Conservation (phyloP, 2,329 filamentous ascomycete species). For the Chaetothyriales sp. region DNA sequence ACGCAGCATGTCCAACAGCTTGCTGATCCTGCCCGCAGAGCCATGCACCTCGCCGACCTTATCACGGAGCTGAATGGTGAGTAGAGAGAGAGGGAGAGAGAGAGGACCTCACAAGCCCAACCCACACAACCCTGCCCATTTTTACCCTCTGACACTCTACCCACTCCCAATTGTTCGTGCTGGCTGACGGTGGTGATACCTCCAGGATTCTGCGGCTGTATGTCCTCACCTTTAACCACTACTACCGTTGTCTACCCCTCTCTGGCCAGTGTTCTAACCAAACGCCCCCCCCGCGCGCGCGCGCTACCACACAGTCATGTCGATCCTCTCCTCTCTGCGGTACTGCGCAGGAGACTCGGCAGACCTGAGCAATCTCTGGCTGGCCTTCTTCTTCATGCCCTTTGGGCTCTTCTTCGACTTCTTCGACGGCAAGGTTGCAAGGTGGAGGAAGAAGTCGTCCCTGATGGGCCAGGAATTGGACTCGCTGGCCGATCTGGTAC, state of each 20-base stretch:
- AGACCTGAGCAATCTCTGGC: constrained; percentile 56
- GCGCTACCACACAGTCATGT: constrained; percentile 49
- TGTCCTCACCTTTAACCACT: constrained; percentile 18
- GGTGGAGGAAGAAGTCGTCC: constrained; percentile 92
- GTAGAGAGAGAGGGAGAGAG: too few relatives aligned
- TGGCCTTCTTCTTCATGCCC: constrained; percentile 73
- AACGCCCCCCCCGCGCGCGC: too few relatives aligned
- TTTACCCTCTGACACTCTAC: not conserved
- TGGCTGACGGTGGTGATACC: constrained; percentile 4
- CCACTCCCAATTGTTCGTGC: not conserved
- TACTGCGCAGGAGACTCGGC: constrained; percentile 66
- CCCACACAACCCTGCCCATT: not conserved
- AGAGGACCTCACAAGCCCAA: too few relatives aligned
- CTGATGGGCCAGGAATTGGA: constrained; percentile 97
- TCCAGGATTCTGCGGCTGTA: constrained; percentile 35
- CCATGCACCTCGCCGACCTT: constrained; percentile 9
- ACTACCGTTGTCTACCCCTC: constrained; percentile 2
- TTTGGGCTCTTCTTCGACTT: constrained; percentile 96
- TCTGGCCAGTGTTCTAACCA: constrained; percentile 12
- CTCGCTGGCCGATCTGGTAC: constrained; percentile 83
- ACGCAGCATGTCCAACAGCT: not conserved
- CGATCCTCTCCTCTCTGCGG: constrained; percentile 83
- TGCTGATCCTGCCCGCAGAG: not conserved
- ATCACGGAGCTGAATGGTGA: constrained; percentile 36
- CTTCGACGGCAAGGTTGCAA: constrained; percentile 89